Evolutionary conservation across 495 filamentous ascomycete species (phyloP).

Genomic region (Podospora bellae-mahoneyi): DNA sequence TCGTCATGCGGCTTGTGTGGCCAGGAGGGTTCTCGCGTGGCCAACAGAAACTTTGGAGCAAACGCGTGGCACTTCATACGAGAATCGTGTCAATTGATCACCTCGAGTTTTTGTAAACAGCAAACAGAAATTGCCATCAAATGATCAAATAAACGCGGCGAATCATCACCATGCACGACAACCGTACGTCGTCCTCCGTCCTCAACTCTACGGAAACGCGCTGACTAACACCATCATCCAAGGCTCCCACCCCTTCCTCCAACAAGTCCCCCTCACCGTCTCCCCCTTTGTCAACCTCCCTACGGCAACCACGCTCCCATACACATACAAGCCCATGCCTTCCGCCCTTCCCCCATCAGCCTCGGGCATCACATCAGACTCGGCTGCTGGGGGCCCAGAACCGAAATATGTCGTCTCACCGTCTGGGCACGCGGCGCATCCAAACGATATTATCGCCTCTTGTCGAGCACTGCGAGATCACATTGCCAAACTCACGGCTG

Average conservation of each 20-base stretch:
- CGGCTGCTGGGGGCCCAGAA: slow-evolving; percentile 24
- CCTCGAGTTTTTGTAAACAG: not conserved
- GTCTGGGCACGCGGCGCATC: slow-evolving; percentile 73
- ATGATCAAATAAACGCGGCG: not conserved
- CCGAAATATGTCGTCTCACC: slow-evolving; percentile 70
- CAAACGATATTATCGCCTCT: slow-evolving; percentile 75
- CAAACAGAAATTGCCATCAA: not conserved
- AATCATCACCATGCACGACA: slow-evolving; percentile 43
- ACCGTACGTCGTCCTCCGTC: slow-evolving; percentile 38
- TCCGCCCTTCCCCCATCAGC: slow-evolving; percentile 78
- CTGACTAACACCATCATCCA: slow-evolving; percentile 14
- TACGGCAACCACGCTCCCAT: slow-evolving; percentile 84
- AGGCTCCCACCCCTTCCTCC: slow-evolving; percentile 84
- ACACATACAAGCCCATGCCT: slow-evolving; percentile 87
- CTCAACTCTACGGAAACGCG: not conserved
- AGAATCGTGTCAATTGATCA: not conserved
- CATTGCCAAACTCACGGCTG: slow-evolving; percentile 58
- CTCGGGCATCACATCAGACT: slow-evolving; percentile 47
- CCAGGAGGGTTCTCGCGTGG: not conserved
- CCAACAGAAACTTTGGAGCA: not conserved
- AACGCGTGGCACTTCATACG: not conserved
- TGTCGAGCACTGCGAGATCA: slow-evolving; percentile 75
- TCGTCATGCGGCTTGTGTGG: not conserved
- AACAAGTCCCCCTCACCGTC: slow-evolving; percentile 87
- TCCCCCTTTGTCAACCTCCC: slow-evolving; percentile 93